Base-by-base conservation (phyloP, 495 filamentous ascomycete genomes). In the Penicillium argentinense region DNA sequence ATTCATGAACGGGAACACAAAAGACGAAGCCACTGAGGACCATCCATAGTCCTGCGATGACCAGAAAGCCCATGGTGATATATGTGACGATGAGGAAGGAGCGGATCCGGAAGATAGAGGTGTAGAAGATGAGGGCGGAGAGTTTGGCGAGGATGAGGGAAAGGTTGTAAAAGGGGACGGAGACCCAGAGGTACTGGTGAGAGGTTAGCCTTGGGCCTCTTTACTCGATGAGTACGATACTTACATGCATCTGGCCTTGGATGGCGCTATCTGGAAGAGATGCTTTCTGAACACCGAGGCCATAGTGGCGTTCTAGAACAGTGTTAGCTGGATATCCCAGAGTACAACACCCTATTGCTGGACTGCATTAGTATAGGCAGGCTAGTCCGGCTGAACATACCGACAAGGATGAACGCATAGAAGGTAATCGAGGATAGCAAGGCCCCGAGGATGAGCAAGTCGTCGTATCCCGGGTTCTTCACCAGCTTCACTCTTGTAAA, bases 101-200 rank as follows among this genome's bases (percentile, higher is more conserved):
- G n/a, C 47, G 54, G 0, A 48, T 33, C 5, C 59, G 50, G 39
- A 79, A 78, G 21, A 75, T 56, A 7, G 72, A 69, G 12, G 49
- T 34, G 50, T 62, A 77, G 26, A 77, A 56, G 4, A 69, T 37
- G 2, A 73, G 28, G 24, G 72, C 66, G 5, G 75, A 75, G 9
- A 69, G 38, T 51, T 78, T 79, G 54, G 70, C 63, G 13, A 76
- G 54, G 40, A 65, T 62, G 16, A 78, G 59, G n/a, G 59, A 47
- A 26, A 70, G 51, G 39, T 73, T 73, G 58, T 74, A 74, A 39
- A 74, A 59, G 3, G 68, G 64, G 12, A 71, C 42, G 0, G 68
- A 64, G 23, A 68, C 40, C 60, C 61, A 73, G 8, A 72, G 60
- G 13, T 51, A 61, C 69, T 74, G 14, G 1, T 13, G 7, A 14